Evolutionary conservation across 805 yeast genomes (phyloP), one percentile per base, ranked within the genome.

Genomic region (Blastobotrys parvus): DNA sequence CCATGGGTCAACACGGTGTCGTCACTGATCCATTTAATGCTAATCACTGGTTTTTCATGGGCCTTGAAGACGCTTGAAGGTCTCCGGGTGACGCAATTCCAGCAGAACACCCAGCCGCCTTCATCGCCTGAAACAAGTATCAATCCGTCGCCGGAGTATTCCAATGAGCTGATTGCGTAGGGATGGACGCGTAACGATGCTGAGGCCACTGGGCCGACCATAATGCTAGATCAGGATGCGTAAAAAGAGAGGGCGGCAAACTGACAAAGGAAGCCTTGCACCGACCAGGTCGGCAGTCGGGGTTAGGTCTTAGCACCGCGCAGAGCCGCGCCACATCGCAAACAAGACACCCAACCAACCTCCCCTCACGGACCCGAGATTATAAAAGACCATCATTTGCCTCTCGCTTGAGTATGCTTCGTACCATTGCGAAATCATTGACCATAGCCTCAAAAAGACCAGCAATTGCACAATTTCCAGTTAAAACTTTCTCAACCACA

Each of bases 1-100:
- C 81, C 81, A 56, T 84, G 92, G 2, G 83, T 78, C 18, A 79
- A 45, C 0, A 82, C 44, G 18, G 61, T 53, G n/a, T 77, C 74
- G 55, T 55, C 65, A 11, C 29, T 25, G 38, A 42, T 40, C 52
- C 73, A 78, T 43, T 63, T 59, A 2, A 82, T 55, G 1, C 80
- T 68, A 19, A 82, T 52, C 1, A 84, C 56, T 6, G 68, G 62
- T 15, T 66, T 67, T 4, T 58, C 62, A 56, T 86, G 94, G 0
- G 78, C 83, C 47, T 68, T 62, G 79, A 86, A 80, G 1, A 70
- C 62, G 0, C 69, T 70, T 1, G 70, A 38, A 0, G 87, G 82
- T 37, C 92, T 59, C 32, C 78, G 63, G 0, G 75, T 67, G 1
- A 60, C 54, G 5, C 84, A 47, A 44, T 77, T 72, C 94, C 94